Evolutionary conservation across 495 filamentous ascomycete genomes (phyloP).

Genomic region (Pyrenopolyporus hunteri): DNA sequence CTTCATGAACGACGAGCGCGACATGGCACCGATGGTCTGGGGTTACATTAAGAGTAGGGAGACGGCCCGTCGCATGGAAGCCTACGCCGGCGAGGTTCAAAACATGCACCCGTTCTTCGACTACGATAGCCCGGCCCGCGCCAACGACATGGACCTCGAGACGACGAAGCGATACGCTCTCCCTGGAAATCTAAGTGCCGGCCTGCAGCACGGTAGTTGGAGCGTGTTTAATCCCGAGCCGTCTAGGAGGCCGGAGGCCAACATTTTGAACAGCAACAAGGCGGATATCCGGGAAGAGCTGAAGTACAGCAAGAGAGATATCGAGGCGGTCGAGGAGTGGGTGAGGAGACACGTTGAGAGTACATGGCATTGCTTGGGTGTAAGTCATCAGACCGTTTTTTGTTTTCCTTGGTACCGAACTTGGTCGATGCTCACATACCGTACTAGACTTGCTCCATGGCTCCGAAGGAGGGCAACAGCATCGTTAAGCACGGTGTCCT

Average conservation of each 20-base stretch:
- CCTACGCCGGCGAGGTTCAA: constrained; percentile 79
- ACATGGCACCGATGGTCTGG: constrained; percentile 87
- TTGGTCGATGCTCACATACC: constrained; percentile 24
- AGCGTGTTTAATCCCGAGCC: constrained; percentile 46
- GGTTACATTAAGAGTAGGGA: constrained; percentile 86
- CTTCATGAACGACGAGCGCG: constrained; percentile 85
- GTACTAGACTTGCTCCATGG: constrained; percentile 78
- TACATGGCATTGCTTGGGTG: constrained; percentile 73
- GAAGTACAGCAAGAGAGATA: constrained; percentile 70
- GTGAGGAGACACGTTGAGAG: constrained; percentile 77
- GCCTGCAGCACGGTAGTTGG: constrained; percentile 65
- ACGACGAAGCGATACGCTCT: constrained; percentile 78
- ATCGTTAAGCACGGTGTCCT: constrained; percentile 83
- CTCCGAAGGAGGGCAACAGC: constrained; percentile 75
- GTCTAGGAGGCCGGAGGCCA: constrained; percentile 54
- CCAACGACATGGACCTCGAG: constrained; percentile 73
- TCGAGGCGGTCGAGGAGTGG: constrained; percentile 77
- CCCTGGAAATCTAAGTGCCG: constrained; percentile 73
- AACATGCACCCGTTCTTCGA: constrained; percentile 70
- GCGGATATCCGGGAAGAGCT: constrained; percentile 65
- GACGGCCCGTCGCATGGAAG: constrained; percentile 77
- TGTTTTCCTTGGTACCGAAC: neutral
- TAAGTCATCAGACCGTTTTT: constrained; percentile 38
- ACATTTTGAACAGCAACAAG: constrained; percentile 57
- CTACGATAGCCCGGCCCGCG: constrained; percentile 69